phyloP scores from a whole-genome alignment of 306 rosid genomes.

The Styphnolobium japonicum region DNA sequence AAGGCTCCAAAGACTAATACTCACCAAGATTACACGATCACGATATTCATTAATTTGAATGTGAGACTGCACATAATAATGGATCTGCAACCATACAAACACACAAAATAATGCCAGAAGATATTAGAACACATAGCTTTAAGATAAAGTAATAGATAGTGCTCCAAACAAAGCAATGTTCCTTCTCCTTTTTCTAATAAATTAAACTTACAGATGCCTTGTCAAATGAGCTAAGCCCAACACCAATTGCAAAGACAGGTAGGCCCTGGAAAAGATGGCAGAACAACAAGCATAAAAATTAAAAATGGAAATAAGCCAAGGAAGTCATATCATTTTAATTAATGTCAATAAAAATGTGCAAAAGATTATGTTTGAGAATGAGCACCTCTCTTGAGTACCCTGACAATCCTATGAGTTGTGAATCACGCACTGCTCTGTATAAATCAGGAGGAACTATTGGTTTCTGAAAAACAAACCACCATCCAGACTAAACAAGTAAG shows the following conservation, averaged over 20 bases:
- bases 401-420: conserved; percentile 86
- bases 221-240: conserved; percentile 83
- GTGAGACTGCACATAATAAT: conserved; percentile 97
- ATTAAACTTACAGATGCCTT: conserved; percentile 88
- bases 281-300: background rate
- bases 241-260: conserved; percentile 85
- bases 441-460: conserved; percentile 76
- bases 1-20: conserved; percentile 30
- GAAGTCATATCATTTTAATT: background rate
- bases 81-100: conserved; percentile 52
- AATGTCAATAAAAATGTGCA: background rate
- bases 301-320: background rate
- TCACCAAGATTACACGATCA: conserved; percentile 74
- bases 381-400: conserved; percentile 93
- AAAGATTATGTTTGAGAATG: conserved; percentile 20
- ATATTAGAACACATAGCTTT: background rate
- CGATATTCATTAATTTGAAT: conserved; percentile 97
- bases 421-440: conserved; percentile 83
- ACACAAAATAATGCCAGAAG: conserved; percentile 9
- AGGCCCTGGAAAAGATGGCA: conserved; percentile 58
- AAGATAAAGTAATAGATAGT: background rate
- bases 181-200: conserved; percentile 3
- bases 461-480: conserved; percentile 59
- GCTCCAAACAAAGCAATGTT: background rate
- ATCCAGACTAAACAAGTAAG: conserved; percentile 1